A percentile compares a stretch with the other conserved stretches of the same genome.
These are phyloP conservation scores for Pneumocystis sp. DNA, from an alignment of 1,139 yeast species.

Conservation along the genomic window DNA sequence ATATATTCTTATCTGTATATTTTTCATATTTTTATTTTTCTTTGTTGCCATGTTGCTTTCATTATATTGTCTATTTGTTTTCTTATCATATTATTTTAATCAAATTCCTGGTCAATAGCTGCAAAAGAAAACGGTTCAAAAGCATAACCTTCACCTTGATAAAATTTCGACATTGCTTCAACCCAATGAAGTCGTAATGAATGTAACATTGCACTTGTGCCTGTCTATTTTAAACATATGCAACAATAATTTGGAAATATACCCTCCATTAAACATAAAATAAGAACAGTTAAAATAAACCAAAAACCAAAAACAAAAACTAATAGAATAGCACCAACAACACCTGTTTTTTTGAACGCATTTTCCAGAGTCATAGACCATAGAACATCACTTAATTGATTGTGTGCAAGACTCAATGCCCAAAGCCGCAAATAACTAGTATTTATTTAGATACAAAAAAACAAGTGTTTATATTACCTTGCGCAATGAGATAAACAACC, in stretches of 20 bases:
- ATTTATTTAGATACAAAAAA: not conserved
- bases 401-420: conserved; percentile 92
- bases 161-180: conserved; percentile 96
- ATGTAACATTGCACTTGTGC: conserved; percentile 97
- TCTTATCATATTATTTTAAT: not conserved
- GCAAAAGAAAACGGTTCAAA: conserved; percentile 67
- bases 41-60: no score
- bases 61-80: not conserved
- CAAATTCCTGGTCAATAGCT: not conserved
- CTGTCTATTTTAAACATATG: conserved; percentile 61
- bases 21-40: no score
- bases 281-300: conserved; percentile 81
- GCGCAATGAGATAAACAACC: conserved; percentile 98
- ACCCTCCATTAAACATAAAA: conserved; percentile 44
- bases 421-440: not conserved
- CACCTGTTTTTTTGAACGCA: conserved; percentile 65
- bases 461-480: conserved; percentile 84
- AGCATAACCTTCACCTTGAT: conserved; percentile 85
- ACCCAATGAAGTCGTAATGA: conserved; percentile 97
- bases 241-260: not conserved
- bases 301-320: conserved; percentile 81
- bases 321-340: conserved; percentile 52
- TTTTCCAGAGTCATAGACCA: conserved; percentile 91
- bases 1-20: no score
- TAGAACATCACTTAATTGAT: conserved; percentile 81